Evolutionary conservation across 371 early-diverging fungal genomes (phyloP), one percentile per base, ranked within the genome.

Genomic region (Mortierella sp.): DNA sequence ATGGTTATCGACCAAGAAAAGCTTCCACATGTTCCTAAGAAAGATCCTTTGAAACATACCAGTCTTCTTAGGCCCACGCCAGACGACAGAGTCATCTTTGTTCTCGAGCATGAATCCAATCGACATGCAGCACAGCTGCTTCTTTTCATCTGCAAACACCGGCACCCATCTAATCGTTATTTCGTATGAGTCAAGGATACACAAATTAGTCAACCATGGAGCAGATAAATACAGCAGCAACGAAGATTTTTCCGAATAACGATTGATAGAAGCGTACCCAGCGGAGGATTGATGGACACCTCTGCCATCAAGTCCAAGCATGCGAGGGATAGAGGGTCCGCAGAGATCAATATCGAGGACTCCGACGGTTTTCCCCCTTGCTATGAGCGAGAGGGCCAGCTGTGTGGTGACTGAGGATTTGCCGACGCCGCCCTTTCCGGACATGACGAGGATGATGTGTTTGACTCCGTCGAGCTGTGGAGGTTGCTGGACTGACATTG

Each of bases 401-500:
- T 95, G 94, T 1, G 93, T 91, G 10, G 94, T 89, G 24, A 94
- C 91, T 4, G 95, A 94, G 24, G 95, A 94, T 82, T 97, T 97
- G n/a, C 97, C 98, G 54, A 98, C 98, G 29, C 99, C 98, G 16
- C 99, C 99, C 88, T 99, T 99, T 46, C 99, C 99, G 38, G 96
- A 96, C 74, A 98, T 93, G 16, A 99, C 94, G 27, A 97, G 92
- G 29, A 97, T 88, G 84, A 95, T 93, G 75, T 95, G 94, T 71
- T 93, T 94, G 63, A 95, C 89, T 12, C 81, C 76, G 38, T 78
- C 79, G 41, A 92, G 75, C 56, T 89, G 83, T 14, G 85, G 85
- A 32, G 85, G 85, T 35, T 84, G 81, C 43, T 81, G 81, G 79
- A 81, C 81, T 58, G 48, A 58, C 60, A 58, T 58, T 58, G 29